phyloP scores from a whole-genome alignment of 108 stramenopile genomes.

The Nitzschia sp. region DNA sequence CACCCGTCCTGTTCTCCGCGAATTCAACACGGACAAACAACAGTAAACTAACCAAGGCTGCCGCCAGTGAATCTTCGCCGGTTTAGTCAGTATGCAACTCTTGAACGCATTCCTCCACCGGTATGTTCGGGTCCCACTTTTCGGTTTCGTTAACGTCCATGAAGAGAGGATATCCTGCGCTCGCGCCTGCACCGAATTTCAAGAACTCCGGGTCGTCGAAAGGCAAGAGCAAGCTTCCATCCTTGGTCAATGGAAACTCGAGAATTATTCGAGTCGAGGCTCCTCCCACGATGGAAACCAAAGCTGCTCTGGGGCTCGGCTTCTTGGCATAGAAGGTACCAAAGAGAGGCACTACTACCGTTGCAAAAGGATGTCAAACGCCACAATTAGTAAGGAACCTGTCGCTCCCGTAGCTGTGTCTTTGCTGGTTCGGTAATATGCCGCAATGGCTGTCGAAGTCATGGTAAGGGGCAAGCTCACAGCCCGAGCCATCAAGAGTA shows the following conservation, averaged over 20 bases:
- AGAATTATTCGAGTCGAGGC: conserved; percentile 58
- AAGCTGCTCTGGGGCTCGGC: conserved; percentile 67
- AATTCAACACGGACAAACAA: conserved; percentile 33
- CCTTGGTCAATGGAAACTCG: conserved; percentile 77
- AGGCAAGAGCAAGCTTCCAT: conserved; percentile 68
- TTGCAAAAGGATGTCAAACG: conserved; percentile 81
- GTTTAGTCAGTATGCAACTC: conserved; percentile 62
- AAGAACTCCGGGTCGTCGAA: conserved; percentile 53
- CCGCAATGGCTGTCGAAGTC: conserved; percentile 57
- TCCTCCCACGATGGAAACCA: conserved; percentile 57
- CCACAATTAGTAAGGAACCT: no score
- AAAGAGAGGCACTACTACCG: conserved; percentile 73
- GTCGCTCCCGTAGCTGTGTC: no score
- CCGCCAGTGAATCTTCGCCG: conserved; percentile 70
- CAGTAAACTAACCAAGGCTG: conserved; percentile 35
- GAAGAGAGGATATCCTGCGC: conserved; percentile 50
- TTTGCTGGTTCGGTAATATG: conserved; percentile 38
- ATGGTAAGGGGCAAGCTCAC: conserved; percentile 60
- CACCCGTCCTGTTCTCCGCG: conserved; percentile 9
- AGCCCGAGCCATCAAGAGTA: conserved; percentile 56
- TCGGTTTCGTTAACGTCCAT: conserved; percentile 45
- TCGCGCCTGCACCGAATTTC: conserved; percentile 48
- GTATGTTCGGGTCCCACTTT: conserved; percentile 65
- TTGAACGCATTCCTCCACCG: conserved; percentile 55
- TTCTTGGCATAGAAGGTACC: conserved; percentile 77